Evolutionary conservation across 495 filamentous ascomycete species (phyloP).

Genomic region (Choiromyces venosus): DNA sequence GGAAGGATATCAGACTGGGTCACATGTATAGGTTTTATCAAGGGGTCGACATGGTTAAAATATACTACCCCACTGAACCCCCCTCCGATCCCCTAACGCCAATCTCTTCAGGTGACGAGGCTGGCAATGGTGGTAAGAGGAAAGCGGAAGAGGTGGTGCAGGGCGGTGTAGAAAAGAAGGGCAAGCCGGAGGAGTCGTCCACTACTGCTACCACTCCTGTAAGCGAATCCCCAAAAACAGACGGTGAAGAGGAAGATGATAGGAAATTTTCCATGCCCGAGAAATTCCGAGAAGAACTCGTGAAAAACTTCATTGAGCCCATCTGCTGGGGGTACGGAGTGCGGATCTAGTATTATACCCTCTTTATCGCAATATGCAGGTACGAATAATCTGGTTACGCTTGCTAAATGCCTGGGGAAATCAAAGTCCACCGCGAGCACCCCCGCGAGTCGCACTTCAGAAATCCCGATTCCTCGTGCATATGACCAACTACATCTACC

Average conservation of each 20-base stretch:
- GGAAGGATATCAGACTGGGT: conserved; percentile 37
- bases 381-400: background rate
- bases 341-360: conserved; percentile 41
- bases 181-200: conserved; percentile 20
- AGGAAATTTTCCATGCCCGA: conserved; percentile 37
- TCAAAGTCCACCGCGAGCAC: conserved; percentile 33
- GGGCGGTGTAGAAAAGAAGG: conserved; percentile 29
- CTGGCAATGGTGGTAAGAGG: conserved; percentile 24
- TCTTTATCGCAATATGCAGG: background rate
- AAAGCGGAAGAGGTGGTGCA: conserved; percentile 26
- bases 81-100: conserved; percentile 7
- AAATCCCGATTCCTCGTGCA: conserved; percentile 39
- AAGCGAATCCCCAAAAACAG: background rate
- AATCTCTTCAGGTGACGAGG: conserved; percentile 18
- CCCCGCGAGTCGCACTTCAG: conserved; percentile 37
- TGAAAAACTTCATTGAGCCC: conserved; percentile 43
- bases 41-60: conserved; percentile 30
- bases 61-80: conserved; percentile 31
- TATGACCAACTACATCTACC: conserved; percentile 37
- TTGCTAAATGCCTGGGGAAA: background rate
- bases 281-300: conserved; percentile 41
- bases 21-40: conserved; percentile 42
- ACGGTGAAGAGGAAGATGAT: background rate
- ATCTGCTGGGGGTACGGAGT: conserved; percentile 42
- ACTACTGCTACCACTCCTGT: background rate